phyloP scores from a whole-genome alignment of 1,284 basidiomycete species.

The Butyriboletus appendiculatus region DNA sequence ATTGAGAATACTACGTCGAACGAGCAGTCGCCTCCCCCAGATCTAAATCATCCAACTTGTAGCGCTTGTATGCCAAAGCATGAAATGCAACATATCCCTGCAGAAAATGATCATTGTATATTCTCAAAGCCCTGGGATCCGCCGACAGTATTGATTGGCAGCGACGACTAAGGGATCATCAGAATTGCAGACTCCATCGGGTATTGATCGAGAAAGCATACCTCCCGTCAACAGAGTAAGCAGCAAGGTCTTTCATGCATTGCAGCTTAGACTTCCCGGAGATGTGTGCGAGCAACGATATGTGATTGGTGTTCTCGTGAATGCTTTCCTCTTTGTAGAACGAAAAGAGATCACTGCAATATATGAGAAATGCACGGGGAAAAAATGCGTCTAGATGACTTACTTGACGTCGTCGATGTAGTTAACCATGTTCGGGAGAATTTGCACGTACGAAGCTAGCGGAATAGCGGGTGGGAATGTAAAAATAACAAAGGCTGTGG shows the following conservation, averaged over 20 bases:
- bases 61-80: conserved; percentile 8
- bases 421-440: conserved; percentile 9
- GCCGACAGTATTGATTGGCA: conserved; percentile 2
- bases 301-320: conserved; percentile 1
- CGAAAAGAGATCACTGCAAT: conserved; percentile 5
- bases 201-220: not conserved
- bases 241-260: conserved; percentile 10
- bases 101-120: conserved; percentile 5
- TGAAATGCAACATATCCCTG: conserved; percentile 8
- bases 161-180: conserved; percentile 1
- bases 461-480: conserved; percentile 9
- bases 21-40: not conserved
- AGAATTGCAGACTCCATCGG: not conserved
- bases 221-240: conserved; percentile 5
- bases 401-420: conserved; percentile 13
- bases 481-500: conserved; percentile 8
- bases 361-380: not conserved
- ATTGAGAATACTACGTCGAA: not conserved
- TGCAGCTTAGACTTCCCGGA: conserved; percentile 9
- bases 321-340: conserved; percentile 8
- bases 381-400: not conserved
- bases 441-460: conserved; percentile 3
- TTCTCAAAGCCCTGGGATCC: conserved; percentile 3
- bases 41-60: conserved; percentile 4
- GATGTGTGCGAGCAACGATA: conserved; percentile 5